Base-by-base conservation (phyloP, 2,329 filamentous ascomycete genomes). In the Hymenoscyphus scutula region DNA sequence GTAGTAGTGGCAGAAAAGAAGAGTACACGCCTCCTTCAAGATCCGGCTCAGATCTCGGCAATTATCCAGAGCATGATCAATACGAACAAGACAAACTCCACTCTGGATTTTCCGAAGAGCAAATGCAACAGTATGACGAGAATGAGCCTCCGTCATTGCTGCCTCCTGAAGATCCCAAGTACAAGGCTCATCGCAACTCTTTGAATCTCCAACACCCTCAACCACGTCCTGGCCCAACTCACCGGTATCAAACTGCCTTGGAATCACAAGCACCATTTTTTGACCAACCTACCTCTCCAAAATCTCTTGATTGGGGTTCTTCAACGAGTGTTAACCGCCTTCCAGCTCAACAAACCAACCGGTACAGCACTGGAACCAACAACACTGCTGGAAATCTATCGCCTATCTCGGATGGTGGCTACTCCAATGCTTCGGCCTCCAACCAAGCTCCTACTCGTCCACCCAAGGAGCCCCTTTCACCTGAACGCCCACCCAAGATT, bases 161-260 rank as follows among this genome's bases (percentile, higher is more conserved):
- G 5, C 67, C 72, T 19, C 72, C 70, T 1, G 88, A 85, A 70
- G 89, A 92, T 68, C 89, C 90, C 55, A 93, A 93, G 75, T 93
- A 93, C 75, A 88, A 89, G 75, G 89, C 89, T 61, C 89, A 93
- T 74, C 87, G 90, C 69, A 91, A 93, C 76, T 92, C 89, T 29
- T 75, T 93, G 61, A 91, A 92, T 70, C 78, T 94, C 45, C 86
- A 92, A 72, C 90, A 94, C 75, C 90, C 90, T 5, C 90, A 93
- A 74, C 90, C 90, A 8, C 81, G 89, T 30, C 86, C 84, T 19
- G 90, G 90, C 0, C 87, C 90, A 61, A 91, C 88, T 0, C 85
- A 89, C 73, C 86, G 88, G 29, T 91, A 91, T 75, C 87, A 90
- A 69, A 89, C 84, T 29, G 85, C 88, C 1, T 80, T 93, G 23